Evolutionary conservation across 805 yeast genomes (phyloP), one percentile per base, ranked within the genome.

Genomic region (Monosporozyma solicola): DNA sequence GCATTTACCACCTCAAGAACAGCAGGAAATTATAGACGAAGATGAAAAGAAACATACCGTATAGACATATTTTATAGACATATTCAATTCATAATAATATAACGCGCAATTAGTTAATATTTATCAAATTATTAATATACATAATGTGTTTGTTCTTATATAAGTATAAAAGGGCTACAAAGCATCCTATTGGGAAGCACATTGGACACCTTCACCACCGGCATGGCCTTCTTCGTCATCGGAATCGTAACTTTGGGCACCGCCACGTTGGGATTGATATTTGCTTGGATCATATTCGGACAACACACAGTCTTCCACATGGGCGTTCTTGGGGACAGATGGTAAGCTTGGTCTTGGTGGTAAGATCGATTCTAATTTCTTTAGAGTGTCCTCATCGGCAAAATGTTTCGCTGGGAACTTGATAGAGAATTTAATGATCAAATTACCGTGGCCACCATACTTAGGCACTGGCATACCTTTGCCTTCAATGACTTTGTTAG

Each of bases 391-490:
- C 69, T 87, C 96, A 55, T 78, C 64, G 49, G 95, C 78, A 68
- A 87, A 89, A 66, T 84, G 78, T 51, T 77, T 72, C 51, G 69
- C 67, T 59, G 99, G 99, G 88, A 94, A 94, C 68, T 86, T 89
- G 64, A 94, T 80, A 59, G 82, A 83, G 74, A 94, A 94, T 68
- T 87, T 84, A 61, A 94, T 74, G 64, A 87, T 82, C 74, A 94
- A 78, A 74, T 89, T 82, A 72, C 99, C 99, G 64, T 70, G 77
- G 58, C 90, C 88, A 69, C 96, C 96, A 68, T 80, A 84, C 73
- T 94, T 83, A 73, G 78, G 84, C 59, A 92, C 75, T 60, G 99
- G 99, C 99, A 94, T 94, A 83, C 99, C 99, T 73, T 92, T 91
- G 64, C 84, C 88, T 61, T 85, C 89, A 58, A 94, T 74, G 52